These are phyloP conservation scores for Polychytrium aggregatum DNA, from an alignment of 192 early-diverging fungal genomes.

Conservation along the genomic window DNA sequence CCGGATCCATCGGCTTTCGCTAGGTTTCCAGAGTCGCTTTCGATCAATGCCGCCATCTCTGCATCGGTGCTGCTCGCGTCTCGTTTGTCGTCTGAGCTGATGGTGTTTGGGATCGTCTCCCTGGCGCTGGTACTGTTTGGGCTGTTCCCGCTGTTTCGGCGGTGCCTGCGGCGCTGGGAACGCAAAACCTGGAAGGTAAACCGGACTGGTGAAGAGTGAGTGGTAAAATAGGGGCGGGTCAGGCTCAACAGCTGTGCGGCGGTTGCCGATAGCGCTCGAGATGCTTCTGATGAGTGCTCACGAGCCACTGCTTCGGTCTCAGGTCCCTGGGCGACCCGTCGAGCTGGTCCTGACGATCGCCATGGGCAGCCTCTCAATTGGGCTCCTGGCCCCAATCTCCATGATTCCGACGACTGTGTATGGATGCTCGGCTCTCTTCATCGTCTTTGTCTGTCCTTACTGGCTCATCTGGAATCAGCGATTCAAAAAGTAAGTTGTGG, in stretches of 20 bases:
- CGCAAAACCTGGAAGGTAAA: too few relatives aligned
- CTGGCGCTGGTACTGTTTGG: slow-evolving; percentile 77
- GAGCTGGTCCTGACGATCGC: background rate
- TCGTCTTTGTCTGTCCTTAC: slow-evolving; percentile 78
- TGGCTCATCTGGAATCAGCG: slow-evolving; percentile 89
- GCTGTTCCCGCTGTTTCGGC: slow-evolving; percentile 81
- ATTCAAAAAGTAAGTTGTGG: slow-evolving; percentile 77
- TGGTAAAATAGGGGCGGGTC: too few relatives aligned
- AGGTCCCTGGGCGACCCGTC: slow-evolving; percentile 18
- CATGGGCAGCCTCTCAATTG: background rate
- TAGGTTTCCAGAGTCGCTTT: slow-evolving; percentile 86
- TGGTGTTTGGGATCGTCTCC: slow-evolving; percentile 82
- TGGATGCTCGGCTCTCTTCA: slow-evolving; percentile 55
- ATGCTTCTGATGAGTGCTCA: background rate
- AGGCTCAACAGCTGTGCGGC: slow-evolving; percentile 23
- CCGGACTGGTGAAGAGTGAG: too few relatives aligned
- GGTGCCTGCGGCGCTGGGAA: slow-evolving; percentile 66
- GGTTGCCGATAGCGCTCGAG: slow-evolving; percentile 4
- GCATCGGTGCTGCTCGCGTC: slow-evolving; percentile 87
- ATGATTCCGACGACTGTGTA: slow-evolving; percentile 37
- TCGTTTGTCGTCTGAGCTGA: slow-evolving; percentile 63
- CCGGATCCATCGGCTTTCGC: background rate
- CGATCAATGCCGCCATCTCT: slow-evolving; percentile 93
- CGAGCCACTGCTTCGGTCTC: background rate
- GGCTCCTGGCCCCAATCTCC: slow-evolving; percentile 26